Evolutionary conservation across 495 filamentous ascomycete species (phyloP).

Genomic region (Emericellopsis terricola): DNA sequence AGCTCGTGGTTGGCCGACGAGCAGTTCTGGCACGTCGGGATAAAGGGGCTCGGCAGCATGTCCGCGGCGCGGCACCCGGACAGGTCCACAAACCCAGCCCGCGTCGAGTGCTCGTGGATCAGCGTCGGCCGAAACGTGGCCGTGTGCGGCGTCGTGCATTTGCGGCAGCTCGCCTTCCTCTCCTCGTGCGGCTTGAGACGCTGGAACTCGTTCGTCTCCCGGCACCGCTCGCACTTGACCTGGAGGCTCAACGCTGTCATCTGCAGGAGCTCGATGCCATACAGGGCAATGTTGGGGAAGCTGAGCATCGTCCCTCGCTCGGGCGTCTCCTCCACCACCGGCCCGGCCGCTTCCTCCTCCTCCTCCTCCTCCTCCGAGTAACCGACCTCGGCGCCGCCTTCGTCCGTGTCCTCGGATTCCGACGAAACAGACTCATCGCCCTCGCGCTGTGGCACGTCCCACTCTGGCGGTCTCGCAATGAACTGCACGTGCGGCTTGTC

Average conservation of each 20-base stretch:
- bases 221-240: slow-evolving; percentile 75
- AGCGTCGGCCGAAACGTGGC: slow-evolving; percentile 55
- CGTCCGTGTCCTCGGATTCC: slow-evolving; percentile 21
- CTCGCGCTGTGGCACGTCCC: slow-evolving; percentile 32
- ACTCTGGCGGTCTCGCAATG: slow-evolving; percentile 73
- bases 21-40: slow-evolving; percentile 68
- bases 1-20: slow-evolving; percentile 55
- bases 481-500: slow-evolving; percentile 50
- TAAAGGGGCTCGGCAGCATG: slow-evolving; percentile 61
- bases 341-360: slow-evolving; percentile 14
- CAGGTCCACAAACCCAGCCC: slow-evolving; percentile 72
- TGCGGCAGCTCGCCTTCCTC: slow-evolving; percentile 43
- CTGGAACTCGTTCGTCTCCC: slow-evolving; percentile 52
- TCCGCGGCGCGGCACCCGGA: slow-evolving; percentile 63
- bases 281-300: slow-evolving; percentile 65
- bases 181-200: slow-evolving; percentile 33
- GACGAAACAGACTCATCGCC: slow-evolving; percentile 22
- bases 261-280: slow-evolving; percentile 69
- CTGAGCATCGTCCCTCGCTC: slow-evolving; percentile 61
- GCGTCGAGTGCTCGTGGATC: slow-evolving; percentile 56
- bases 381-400: slow-evolving; percentile 18
- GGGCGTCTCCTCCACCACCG: slow-evolving; percentile 14
- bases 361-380: slow-evolving; percentile 21
- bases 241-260: slow-evolving; percentile 48
- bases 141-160: slow-evolving; percentile 54